Evolutionary conservation across 2,329 filamentous ascomycete species (phyloP).

Genomic region (Pseudogymnoascus sp.): DNA sequence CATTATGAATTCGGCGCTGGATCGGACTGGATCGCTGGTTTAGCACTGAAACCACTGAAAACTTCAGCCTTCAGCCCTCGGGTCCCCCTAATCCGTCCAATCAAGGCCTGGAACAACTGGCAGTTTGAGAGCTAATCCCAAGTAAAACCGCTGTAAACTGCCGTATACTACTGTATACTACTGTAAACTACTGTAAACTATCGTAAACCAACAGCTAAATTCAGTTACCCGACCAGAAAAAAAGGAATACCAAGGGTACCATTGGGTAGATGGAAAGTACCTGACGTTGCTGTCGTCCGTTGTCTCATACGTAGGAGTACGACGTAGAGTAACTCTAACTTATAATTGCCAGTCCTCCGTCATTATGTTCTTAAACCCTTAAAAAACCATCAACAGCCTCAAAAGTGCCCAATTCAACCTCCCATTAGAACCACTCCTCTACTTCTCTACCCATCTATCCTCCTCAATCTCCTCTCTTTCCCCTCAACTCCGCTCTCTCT

Average conservation of each 20-base stretch:
- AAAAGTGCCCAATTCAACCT: slow-evolving; percentile 2
- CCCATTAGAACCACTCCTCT: neutral
- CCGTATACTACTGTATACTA: too few species aligned
- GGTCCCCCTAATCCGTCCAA: neutral
- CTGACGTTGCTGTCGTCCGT: neutral
- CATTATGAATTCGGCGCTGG: neutral
- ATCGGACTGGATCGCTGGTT: neutral
- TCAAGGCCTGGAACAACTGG: neutral
- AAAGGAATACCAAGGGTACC: neutral
- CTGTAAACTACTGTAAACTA: too few species aligned
- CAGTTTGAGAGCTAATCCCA: neutral
- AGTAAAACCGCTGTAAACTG: too few species aligned
- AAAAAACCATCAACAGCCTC: slow-evolving; percentile 3
- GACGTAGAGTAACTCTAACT: neutral
- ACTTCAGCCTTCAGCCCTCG: neutral
- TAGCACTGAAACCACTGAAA: neutral
- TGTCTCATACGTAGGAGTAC: neutral
- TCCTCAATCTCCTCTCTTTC: neutral
- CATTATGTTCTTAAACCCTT: slow-evolving; percentile 8
- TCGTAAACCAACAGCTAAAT: neutral
- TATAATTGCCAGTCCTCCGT: neutral
- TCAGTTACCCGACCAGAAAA: slow-evolving; percentile 1
- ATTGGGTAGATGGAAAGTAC: neutral
- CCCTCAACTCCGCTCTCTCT: neutral
- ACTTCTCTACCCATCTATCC: neutral